A percentile compares a stretch with the other conserved stretches of the same genome.
phyloP scores from a whole-genome alignment of 192 early-diverging fungal species.

The Backusella sp. region DNA sequence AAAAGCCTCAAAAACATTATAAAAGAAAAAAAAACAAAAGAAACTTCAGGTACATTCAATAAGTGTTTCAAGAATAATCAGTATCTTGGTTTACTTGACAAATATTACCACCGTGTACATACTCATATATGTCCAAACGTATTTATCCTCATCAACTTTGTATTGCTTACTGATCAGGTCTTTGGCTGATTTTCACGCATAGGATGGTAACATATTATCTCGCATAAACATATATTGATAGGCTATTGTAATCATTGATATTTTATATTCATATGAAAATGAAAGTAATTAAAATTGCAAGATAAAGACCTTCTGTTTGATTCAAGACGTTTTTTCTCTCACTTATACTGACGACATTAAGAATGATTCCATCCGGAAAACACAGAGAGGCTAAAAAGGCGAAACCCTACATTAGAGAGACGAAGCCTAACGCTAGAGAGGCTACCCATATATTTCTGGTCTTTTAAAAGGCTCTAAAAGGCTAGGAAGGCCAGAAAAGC shows the following conservation, averaged over 20 bases:
- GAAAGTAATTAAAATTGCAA: background rate
- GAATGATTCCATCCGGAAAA: no score
- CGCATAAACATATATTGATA: background rate
- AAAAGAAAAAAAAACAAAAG: background rate
- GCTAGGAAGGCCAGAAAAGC: no score
- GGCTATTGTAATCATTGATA: background rate
- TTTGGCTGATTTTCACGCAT: background rate
- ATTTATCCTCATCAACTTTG: background rate
- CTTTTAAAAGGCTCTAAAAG: no score
- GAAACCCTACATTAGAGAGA: no score
- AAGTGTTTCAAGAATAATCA: background rate
- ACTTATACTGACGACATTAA: no score
- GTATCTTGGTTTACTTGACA: background rate
- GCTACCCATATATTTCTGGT: no score
- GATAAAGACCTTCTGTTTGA: no score
- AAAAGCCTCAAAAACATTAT: background rate
- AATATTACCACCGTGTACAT: background rate
- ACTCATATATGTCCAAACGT: background rate
- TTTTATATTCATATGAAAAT: background rate
- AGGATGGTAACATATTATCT: background rate
- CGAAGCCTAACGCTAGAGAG: no score
- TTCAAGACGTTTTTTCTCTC: no score
- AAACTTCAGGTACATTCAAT: background rate
- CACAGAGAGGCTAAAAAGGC: no score
- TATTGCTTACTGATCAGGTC: background rate